These are phyloP conservation scores for Hypomontagnella monticulosa DNA, from an alignment of 495 filamentous ascomycete species.

Conservation along the genomic window DNA sequence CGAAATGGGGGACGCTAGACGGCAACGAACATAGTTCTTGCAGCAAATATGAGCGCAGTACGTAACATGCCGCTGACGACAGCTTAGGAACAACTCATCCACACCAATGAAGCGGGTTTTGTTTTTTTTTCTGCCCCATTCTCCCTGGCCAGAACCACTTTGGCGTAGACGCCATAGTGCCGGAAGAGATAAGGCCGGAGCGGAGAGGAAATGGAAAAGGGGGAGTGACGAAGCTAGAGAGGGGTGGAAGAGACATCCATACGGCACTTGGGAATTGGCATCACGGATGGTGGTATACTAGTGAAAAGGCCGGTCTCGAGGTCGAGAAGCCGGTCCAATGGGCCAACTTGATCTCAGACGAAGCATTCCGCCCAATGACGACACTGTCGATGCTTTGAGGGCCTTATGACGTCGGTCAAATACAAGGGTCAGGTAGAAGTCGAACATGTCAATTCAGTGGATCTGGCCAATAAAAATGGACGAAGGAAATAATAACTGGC, in stretches of 20 bases:
- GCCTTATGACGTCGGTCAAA: slow-evolving; percentile 39
- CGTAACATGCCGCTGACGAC: slow-evolving; percentile 36
- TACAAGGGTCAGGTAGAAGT: slow-evolving; percentile 30
- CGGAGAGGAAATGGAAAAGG: slow-evolving; percentile 25
- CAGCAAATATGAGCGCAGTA: slow-evolving; percentile 18
- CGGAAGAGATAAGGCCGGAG: slow-evolving; percentile 25
- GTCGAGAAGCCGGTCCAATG: slow-evolving; percentile 31
- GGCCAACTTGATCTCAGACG: slow-evolving; percentile 16
- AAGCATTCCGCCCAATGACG: slow-evolving; percentile 42
- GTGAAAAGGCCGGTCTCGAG: slow-evolving; percentile 30
- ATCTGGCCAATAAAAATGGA: slow-evolving; percentile 21
- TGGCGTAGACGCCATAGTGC: slow-evolving; percentile 16
- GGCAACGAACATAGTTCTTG: slow-evolving; percentile 15
- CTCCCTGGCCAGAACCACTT: slow-evolving; percentile 29
- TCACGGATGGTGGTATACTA: slow-evolving; percentile 24
- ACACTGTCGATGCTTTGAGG: slow-evolving; percentile 31
- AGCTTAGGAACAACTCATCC: slow-evolving; percentile 22
- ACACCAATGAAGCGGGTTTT: slow-evolving; percentile 29
- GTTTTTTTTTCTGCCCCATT: slow-evolving; percentile 29
- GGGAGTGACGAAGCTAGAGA: slow-evolving; percentile 17
- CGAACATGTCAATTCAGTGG: slow-evolving; percentile 27
- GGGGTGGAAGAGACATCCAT: slow-evolving; percentile 25
- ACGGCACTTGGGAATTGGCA: slow-evolving; percentile 38
- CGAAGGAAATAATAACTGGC: slow-evolving; percentile 15
- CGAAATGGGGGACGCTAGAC: slow-evolving; percentile 8